Conservation (phyloP, 768 basidiomycete genomes). For the Lactarius hengduanensis region DNA sequence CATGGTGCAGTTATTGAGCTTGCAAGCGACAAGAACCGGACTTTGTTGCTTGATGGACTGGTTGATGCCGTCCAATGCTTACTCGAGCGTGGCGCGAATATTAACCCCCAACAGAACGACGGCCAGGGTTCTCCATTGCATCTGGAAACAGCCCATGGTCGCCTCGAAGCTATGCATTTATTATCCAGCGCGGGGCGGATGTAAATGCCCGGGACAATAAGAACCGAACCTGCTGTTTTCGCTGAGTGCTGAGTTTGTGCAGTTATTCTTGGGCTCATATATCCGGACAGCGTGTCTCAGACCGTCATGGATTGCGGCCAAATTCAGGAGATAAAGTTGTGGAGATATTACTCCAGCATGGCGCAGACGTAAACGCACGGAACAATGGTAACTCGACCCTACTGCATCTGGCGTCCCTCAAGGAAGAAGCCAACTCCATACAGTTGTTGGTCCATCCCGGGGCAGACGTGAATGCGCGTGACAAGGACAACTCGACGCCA, state of each 20-base stretch:
- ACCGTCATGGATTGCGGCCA: too few species aligned
- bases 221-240: too few species aligned
- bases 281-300: background rate
- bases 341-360: background rate
- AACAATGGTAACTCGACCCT: background rate
- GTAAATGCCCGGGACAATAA: background rate
- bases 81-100: background rate
- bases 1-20: background rate
- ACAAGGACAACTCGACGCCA: too few species aligned
- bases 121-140: background rate
- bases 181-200: background rate
- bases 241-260: background rate
- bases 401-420: too few species aligned
- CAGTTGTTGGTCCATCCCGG: too few species aligned
- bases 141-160: background rate
- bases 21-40: background rate
- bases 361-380: background rate
- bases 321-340: background rate
- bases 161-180: background rate
- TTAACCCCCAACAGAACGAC: too few species aligned
- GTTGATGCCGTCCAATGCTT: background rate
- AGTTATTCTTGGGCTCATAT: background rate
- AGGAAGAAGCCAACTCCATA: too few species aligned
- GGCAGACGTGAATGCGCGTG: too few species aligned
- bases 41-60: background rate